Evolutionary conservation across 2,329 filamentous ascomycete species (phyloP), one percentile per base, ranked within the genome.

Genomic region (Setomelanomma holmii): DNA sequence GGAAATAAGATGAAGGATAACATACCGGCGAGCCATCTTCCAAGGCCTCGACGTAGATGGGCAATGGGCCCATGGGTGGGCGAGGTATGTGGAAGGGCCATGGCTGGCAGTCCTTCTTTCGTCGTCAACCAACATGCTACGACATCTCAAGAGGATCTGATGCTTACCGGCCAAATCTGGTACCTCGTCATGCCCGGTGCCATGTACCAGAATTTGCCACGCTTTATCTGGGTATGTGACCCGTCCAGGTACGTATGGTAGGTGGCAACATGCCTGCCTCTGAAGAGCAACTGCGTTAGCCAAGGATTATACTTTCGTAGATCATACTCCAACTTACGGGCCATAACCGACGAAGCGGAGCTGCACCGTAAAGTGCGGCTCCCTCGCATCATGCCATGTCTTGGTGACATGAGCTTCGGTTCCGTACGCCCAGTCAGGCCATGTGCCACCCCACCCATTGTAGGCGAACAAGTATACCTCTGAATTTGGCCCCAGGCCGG

Each of bases 161-260:
- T 14, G 16, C 34, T 3, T 36, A 36, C 34, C 34, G 3, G 4
- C 34, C 34, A 36, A 12, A 12, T 30, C 24, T 12, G n/a, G n/a
- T n/a, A 30, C 12, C 12, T 12, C 24, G 4, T n/a, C 30, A 21
- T 16, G 16, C 23, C 23, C 19, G 7, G 4, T 38, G 8, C 11
- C 33, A 21, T 44, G 17, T 30, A 38, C 22, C 43, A 33, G 7
- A 7, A 2, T 12, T 21, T 3, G 1, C 30, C 21, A 3, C 6
- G 12, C 3, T 5, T 22, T 11, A 39, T 17, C 12, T 45, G 19
- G 14, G 50, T 45, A 19, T 64, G 56, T 7, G 41, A 55, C 11
- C 38, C 34, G 14, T 62, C 53, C 8, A 44, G 38, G 35, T 39
- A 60, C 17, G 61, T 30, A n/a, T 61, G 57, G 23, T 23, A 45